Evolutionary conservation across 1,284 basidiomycete genomes (phyloP).

Genomic region (Irpex sp.): DNA sequence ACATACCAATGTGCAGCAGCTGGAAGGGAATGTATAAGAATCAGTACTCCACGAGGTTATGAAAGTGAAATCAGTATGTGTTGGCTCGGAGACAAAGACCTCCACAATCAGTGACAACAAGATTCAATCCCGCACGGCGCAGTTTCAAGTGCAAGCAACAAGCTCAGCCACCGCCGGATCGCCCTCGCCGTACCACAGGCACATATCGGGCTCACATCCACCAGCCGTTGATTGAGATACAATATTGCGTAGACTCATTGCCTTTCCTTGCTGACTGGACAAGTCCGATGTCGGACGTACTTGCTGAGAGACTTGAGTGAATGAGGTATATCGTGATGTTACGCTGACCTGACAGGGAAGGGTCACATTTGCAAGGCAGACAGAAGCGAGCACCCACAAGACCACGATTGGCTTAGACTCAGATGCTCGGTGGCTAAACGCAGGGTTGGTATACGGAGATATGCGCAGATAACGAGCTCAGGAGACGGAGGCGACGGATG

Average conservation of each 20-base stretch:
- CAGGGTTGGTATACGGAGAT: slow-evolving; percentile 8
- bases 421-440: not conserved
- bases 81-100: not conserved
- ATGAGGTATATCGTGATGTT: not conserved
- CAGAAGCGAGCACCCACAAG: not conserved
- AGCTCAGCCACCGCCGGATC: not conserved
- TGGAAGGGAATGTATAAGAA: not conserved
- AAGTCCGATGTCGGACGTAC: too few species aligned
- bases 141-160: not conserved
- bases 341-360: not conserved
- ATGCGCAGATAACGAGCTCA: slow-evolving; percentile 16
- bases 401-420: not conserved
- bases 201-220: not conserved
- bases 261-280: too few species aligned
- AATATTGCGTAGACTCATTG: not conserved
- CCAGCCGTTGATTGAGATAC: not conserved
- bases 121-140: not conserved
- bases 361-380: not conserved
- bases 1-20: not conserved
- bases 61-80: not conserved
- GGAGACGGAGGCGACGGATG: not conserved
- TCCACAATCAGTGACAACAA: not conserved
- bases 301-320: too few species aligned
- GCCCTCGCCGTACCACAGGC: not conserved
- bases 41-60: not conserved